phyloP scores from a whole-genome alignment of 805 yeast species.

The Candida boidinii region DNA sequence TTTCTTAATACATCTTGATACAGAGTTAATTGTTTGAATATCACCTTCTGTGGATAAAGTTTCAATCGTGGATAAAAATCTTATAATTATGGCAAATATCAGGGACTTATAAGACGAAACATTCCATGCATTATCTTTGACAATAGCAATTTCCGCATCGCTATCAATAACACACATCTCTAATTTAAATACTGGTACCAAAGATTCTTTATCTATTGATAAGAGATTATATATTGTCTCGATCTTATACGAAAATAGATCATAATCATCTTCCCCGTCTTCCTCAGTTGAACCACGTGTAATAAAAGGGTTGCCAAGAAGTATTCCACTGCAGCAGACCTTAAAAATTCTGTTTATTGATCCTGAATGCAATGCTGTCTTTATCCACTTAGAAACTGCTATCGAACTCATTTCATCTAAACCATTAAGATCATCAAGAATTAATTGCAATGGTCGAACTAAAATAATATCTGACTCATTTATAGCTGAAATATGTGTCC shows the following conservation, averaged over 20 bases:
- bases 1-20: conserved; percentile 29
- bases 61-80: conserved; percentile 32
- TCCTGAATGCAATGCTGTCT: conserved; percentile 37
- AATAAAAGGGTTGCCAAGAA: conserved; percentile 30
- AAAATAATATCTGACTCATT: conserved; percentile 44
- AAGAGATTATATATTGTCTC: conserved; percentile 45
- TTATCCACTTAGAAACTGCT: conserved; percentile 41
- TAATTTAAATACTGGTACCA: conserved; percentile 41
- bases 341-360: conserved; percentile 54
- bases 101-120: conserved; percentile 56
- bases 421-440: conserved; percentile 54
- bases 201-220: conserved; percentile 29
- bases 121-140: conserved; percentile 36
- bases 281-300: conserved; percentile 18
- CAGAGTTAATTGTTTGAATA: conserved; percentile 16
- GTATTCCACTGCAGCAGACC: conserved; percentile 44
- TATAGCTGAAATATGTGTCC: conserved; percentile 58
- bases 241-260: conserved; percentile 54
- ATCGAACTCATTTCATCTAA: conserved; percentile 33
- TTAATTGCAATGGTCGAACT: conserved; percentile 53
- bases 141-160: conserved; percentile 30
- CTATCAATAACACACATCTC: conserved; percentile 54
- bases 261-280: conserved; percentile 47
- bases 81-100: conserved; percentile 34
- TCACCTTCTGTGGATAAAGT: too few species aligned